Evolutionary conservation across 345 rosid genomes (phyloP), one percentile per base, ranked within the genome.

Genomic region (Combretum micranthum): DNA sequence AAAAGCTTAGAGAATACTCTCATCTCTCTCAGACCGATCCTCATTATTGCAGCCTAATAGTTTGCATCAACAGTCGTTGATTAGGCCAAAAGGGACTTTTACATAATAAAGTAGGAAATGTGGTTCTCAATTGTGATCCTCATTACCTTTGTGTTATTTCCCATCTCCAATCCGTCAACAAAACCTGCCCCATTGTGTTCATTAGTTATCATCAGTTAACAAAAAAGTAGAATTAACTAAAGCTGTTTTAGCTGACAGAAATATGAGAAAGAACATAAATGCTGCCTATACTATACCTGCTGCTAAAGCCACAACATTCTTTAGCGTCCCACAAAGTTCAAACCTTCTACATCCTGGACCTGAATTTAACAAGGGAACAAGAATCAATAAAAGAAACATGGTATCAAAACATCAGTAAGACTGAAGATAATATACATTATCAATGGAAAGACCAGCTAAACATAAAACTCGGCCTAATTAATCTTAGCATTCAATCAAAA

Each of bases 1-100:
- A 87, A 54, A 46, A 85, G 78, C 80, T 89, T 85, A 42, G 94
- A 93, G 26, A 93, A 83, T 43, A 80, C 84, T 77, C 64, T 89
- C 97, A 93, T 93, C 74, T 93, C 99, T 84, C 85, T 73, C 22
- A 89, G 72, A 59, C 99, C 99, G 63, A 93, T 89, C 82, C 94
- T 83, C 96, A 89, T 87, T 57, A 93, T 81, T 22, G 99, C 99
- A 55, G 99, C 99, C 99, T 89, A 63, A 37, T 9, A 7, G 39
- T 32, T 32, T 7, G 2, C 7, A 32, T 32, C 39, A n/a, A 58
- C 50, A 58, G 57, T 51, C 45, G 50, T 37, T 12, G 45, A 61
- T 72, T 2, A 59, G 15, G 21, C n/a, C n/a, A 21, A 58, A 49
- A 59, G 37, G 39, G 39, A 47, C 51, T 32, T 32, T 32, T 11